These are phyloP conservation scores for Diutina scorzettiae DNA, from an alignment of 1,139 yeast genomes.

Conservation along the genomic window DNA sequence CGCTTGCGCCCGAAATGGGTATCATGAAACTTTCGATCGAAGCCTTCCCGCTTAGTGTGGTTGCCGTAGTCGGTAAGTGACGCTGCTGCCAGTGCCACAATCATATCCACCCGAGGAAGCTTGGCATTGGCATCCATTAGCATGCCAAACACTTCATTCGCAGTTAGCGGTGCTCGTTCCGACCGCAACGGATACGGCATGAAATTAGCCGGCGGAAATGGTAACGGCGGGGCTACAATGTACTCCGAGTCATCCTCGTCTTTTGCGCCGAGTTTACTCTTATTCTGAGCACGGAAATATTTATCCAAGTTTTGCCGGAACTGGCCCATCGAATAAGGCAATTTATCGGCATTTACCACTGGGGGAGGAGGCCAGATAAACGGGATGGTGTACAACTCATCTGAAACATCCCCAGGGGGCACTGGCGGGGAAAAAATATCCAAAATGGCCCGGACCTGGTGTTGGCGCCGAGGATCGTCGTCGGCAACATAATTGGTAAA, in stretches of 20 bases:
- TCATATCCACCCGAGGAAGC: slow-evolving; percentile 35
- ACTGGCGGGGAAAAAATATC: slow-evolving; percentile 30
- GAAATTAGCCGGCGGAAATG: slow-evolving; percentile 36
- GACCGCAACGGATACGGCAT: slow-evolving; percentile 37
- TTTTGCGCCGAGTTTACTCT: background rate
- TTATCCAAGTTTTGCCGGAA: background rate
- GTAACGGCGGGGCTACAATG: slow-evolving; percentile 27
- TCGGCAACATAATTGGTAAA: slow-evolving; percentile 23
- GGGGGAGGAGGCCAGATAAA: slow-evolving; percentile 8
- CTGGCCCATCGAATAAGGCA: background rate
- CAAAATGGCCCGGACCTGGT: slow-evolving; percentile 19
- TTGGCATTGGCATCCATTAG: slow-evolving; percentile 27
- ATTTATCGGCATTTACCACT: background rate
- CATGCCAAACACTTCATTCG: slow-evolving; percentile 25
- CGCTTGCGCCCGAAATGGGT: background rate
- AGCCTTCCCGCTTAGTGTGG: slow-evolving; percentile 26
- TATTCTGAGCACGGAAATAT: background rate
- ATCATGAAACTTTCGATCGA: slow-evolving; percentile 8
- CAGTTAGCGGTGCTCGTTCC: slow-evolving; percentile 23
- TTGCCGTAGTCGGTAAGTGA: slow-evolving; percentile 25
- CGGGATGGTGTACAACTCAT: slow-evolving; percentile 4
- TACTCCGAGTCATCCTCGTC: background rate
- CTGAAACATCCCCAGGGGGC: slow-evolving; percentile 8
- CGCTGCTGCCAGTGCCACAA: slow-evolving; percentile 39
- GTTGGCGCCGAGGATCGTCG: slow-evolving; percentile 10